A percentile compares a stretch with the other conserved stretches of the same genome.
These are phyloP conservation scores for Nicotiana benthamiana DNA, from an alignment of 257 asterid species.

Conservation along the genomic window DNA sequence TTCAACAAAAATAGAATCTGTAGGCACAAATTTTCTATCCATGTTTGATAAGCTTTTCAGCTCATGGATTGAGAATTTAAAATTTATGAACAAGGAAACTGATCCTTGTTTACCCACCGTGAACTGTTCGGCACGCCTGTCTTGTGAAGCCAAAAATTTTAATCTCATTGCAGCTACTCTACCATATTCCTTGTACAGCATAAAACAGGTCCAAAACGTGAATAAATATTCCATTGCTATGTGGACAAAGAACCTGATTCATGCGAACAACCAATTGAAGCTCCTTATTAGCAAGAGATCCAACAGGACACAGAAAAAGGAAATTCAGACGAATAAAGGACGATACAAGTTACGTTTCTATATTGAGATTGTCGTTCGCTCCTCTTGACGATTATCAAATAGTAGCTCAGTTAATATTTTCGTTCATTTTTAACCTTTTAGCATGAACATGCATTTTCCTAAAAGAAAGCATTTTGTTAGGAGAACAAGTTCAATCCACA, in stretches of 20 bases:
- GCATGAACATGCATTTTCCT: background rate
- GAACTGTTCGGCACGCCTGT: slow-evolving; percentile 84
- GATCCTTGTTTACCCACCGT: slow-evolving; percentile 47
- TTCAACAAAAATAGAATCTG: background rate
- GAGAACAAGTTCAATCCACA: background rate
- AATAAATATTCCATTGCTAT: slow-evolving; percentile 76
- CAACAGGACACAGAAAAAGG: background rate
- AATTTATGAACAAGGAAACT: background rate
- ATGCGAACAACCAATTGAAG: slow-evolving; percentile 13
- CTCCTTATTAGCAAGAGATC: slow-evolving; percentile 13
- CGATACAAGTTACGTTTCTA: background rate
- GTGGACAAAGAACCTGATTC: slow-evolving; percentile 89
- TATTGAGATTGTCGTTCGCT: background rate
- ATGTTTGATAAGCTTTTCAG: background rate
- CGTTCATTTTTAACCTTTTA: background rate
- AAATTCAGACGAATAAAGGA: background rate
- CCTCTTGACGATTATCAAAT: background rate
- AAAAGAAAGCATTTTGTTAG: background rate
- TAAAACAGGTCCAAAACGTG: slow-evolving; percentile 79
- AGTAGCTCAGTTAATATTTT: background rate
- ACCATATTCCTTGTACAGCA: slow-evolving; percentile 88
- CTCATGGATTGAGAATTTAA: background rate
- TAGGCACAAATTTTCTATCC: background rate
- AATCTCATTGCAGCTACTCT: slow-evolving; percentile 82
- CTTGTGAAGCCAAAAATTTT: slow-evolving; percentile 75